These are phyloP conservation scores for Aquanectria penicillioides DNA, from an alignment of 2,329 filamentous ascomycete genomes.

Conservation along the genomic window DNA sequence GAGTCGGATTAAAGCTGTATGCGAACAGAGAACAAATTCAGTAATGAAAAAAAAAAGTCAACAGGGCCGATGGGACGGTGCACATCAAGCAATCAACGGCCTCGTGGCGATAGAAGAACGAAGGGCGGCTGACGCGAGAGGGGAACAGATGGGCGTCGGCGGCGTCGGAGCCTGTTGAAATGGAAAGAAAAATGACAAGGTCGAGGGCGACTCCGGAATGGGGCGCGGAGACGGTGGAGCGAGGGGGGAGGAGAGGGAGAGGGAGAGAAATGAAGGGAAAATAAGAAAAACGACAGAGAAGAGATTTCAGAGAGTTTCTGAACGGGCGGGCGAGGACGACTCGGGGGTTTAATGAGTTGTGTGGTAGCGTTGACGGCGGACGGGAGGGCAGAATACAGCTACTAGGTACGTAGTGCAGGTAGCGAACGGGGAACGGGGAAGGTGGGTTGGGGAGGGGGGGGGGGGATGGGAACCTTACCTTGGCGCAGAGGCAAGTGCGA, in stretches of 20 bases:
- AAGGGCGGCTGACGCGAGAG: conserved; percentile 41
- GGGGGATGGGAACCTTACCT: conserved; percentile 38
- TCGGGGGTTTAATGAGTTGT: conserved; percentile 48
- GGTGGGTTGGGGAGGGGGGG: conserved; percentile 29
- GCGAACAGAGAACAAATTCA: conserved; percentile 51
- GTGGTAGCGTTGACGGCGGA: conserved; percentile 39
- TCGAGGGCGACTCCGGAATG: conserved; percentile 43
- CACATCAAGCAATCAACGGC: conserved; percentile 41
- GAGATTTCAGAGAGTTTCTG: conserved; percentile 43
- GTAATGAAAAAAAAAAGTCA: conserved; percentile 42
- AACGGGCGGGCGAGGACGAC: conserved; percentile 39
- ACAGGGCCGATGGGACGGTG: conserved; percentile 38
- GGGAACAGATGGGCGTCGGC: conserved; percentile 35
- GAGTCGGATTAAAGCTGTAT: conserved; percentile 54
- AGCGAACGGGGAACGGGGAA: conserved; percentile 21
- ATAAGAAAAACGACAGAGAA: conserved; percentile 44
- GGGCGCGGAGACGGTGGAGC: conserved; percentile 47
- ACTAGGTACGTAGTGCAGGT: conserved; percentile 25
- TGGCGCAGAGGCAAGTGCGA: conserved; percentile 22
- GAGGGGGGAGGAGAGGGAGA: conserved; percentile 36
- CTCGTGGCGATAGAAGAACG: conserved; percentile 41
- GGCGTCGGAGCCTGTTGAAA: conserved; percentile 40
- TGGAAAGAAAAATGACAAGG: conserved; percentile 37
- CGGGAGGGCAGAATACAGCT: conserved; percentile 22
- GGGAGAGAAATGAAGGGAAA: conserved; percentile 43